Percentiles rank a stretch among this genome's conserved stretches.
phyloP scores from a whole-genome alignment of 2,329 filamentous ascomycete species.

The Pseudogymnoascus sp. region DNA sequence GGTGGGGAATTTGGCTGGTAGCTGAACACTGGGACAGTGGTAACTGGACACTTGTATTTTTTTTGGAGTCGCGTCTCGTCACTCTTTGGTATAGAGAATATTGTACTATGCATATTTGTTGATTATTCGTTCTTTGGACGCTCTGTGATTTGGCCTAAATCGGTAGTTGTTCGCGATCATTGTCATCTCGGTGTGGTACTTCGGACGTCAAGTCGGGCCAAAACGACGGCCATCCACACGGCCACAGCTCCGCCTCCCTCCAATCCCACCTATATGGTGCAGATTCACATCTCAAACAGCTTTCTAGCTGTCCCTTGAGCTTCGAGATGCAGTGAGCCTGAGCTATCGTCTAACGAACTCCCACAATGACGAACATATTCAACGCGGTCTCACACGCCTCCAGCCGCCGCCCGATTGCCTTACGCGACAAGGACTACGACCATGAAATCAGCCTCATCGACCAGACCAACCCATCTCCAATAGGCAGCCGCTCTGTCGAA shows the following conservation, averaged over 20 bases:
- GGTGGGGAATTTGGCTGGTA: background rate
- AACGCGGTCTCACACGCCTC: conserved; percentile 19
- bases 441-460: conserved; percentile 67
- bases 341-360: background rate
- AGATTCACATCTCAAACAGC: background rate
- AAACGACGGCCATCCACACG: background rate
- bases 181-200: background rate
- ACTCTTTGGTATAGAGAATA: background rate
- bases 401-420: conserved; percentile 43
- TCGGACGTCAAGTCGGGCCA: background rate
- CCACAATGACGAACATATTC: conserved; percentile 17
- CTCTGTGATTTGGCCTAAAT: background rate
- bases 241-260: background rate
- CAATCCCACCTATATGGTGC: conserved; percentile 1
- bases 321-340: background rate
- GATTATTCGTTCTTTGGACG: background rate
- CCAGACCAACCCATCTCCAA: conserved; percentile 17
- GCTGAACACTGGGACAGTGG: background rate
- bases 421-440: conserved; percentile 57
- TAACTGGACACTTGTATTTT: conserved; percentile 2
- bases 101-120: background rate
- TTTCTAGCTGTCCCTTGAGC: background rate
- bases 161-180: background rate
- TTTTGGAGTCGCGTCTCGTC: background rate
- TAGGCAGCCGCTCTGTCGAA: conserved; percentile 17